Percentiles rank a stretch among this genome's conserved stretches.
Conservation (phyloP, 2,329 filamentous ascomycete species). For the Penicillium sp. region DNA sequence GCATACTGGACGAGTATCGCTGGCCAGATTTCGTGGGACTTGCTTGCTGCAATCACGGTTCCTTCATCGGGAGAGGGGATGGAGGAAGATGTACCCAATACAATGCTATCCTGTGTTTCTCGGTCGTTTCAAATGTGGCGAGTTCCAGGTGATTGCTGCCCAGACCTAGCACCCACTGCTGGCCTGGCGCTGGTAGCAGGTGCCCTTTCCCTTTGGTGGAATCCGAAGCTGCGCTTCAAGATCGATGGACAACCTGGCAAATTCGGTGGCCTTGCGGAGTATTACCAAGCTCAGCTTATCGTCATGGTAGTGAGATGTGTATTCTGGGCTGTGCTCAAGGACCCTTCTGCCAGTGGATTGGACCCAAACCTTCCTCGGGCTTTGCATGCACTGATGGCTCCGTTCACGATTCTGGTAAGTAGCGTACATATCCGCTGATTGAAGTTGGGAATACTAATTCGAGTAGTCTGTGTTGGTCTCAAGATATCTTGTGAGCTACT, state of each 20-base stretch:
- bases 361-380: constrained; percentile 32
- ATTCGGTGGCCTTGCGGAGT: constrained; percentile 45
- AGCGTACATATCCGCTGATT: background rate
- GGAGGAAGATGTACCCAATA: background rate
- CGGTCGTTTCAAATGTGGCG: constrained; percentile 19
- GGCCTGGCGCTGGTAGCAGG: constrained; percentile 44
- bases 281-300: constrained; percentile 50
- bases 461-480: constrained; percentile 41
- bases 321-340: constrained; percentile 47
- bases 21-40: constrained; percentile 47
- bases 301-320: constrained; percentile 46
- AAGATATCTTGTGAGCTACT: constrained; percentile 40
- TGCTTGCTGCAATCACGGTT: constrained; percentile 34
- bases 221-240: constrained; percentile 49
- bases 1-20: constrained; percentile 45
- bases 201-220: constrained; percentile 52
- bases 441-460: constrained; percentile 20
- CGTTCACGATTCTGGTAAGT: constrained; percentile 43
- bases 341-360: constrained; percentile 37
- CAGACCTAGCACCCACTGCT: constrained; percentile 36
- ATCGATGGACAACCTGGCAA: constrained; percentile 44
- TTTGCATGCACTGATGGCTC: constrained; percentile 43
- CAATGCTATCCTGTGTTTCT: constrained; percentile 21
- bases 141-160: constrained; percentile 30
- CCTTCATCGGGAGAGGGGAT: constrained; percentile 8